A percentile compares a stretch with the other conserved stretches of the same genome.
These are phyloP conservation scores for Stylonectria norvegica DNA, from an alignment of 2,329 filamentous ascomycete genomes.

Conservation along the genomic window DNA sequence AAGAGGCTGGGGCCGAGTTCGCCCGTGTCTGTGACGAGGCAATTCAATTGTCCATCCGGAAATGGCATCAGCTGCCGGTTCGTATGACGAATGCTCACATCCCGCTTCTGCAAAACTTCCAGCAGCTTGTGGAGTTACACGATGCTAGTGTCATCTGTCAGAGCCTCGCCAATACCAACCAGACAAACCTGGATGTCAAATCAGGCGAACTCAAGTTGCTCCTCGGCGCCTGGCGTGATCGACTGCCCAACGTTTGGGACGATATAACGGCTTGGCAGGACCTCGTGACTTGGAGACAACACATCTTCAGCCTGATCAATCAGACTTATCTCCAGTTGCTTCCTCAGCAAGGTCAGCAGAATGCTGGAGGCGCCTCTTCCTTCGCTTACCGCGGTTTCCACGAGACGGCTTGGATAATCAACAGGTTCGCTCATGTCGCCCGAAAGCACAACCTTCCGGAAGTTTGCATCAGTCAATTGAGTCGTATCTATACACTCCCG, in stretches of 20 bases:
- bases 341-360: conserved; percentile 69
- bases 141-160: conserved; percentile 96
- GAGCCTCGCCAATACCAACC: conserved; percentile 81
- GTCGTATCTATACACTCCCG: conserved; percentile 94
- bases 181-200: conserved; percentile 84
- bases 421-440: conserved; percentile 95
- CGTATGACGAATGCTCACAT: conserved; percentile 94
- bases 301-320: conserved; percentile 98
- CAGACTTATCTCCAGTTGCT: conserved; percentile 83
- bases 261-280: conserved; percentile 99
- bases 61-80: conserved; percentile 97
- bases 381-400: conserved; percentile 97
- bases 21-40: conserved; percentile 91
- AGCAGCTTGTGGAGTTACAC: conserved; percentile 94
- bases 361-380: conserved; percentile 76
- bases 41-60: conserved; percentile 93
- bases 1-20: conserved; percentile 76
- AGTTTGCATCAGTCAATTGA: conserved; percentile 95
- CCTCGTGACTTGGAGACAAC: conserved; percentile 97
- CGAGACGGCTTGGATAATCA: conserved; percentile 99
- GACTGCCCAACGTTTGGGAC: conserved; percentile 96
- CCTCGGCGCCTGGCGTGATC: conserved; percentile 90
- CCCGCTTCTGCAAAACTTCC: conserved; percentile 93
- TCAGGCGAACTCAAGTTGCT: conserved; percentile 93
- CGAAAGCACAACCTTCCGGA: conserved; percentile 95